phyloP scores from a whole-genome alignment of 768 basidiomycete genomes.

The Calocybe cyanea region DNA sequence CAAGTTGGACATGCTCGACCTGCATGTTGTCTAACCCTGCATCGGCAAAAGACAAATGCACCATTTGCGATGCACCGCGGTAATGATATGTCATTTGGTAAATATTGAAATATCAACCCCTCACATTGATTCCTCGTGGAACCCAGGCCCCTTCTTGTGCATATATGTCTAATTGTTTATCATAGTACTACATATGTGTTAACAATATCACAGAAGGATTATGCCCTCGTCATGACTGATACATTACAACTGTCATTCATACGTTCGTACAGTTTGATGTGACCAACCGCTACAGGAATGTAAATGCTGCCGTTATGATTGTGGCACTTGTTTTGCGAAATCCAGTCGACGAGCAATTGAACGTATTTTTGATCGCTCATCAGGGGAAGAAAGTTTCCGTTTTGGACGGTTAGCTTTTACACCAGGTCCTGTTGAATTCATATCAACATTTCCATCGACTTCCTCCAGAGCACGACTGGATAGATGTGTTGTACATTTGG shows the following conservation, averaged over 20 bases:
- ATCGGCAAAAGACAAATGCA: constrained; percentile 40
- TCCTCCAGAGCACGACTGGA: constrained; percentile 65
- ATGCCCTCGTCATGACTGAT: too few species aligned
- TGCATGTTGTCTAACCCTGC: constrained; percentile 52
- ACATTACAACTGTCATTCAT: too few species aligned
- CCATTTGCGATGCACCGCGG: constrained; percentile 39
- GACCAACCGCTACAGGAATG: background rate
- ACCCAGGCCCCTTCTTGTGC: too few species aligned
- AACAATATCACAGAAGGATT: too few species aligned
- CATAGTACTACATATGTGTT: too few species aligned
- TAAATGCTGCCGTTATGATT: constrained; percentile 18
- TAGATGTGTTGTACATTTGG: constrained; percentile 56
- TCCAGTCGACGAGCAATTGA: constrained; percentile 71
- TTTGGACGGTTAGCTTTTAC: constrained; percentile 59
- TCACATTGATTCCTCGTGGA: too few species aligned
- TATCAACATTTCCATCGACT: constrained; percentile 69
- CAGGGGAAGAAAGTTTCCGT: constrained; percentile 62
- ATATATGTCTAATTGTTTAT: too few species aligned
- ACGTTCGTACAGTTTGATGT: background rate
- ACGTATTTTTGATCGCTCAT: constrained; percentile 45
- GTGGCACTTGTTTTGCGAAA: constrained; percentile 51
- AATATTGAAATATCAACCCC: too few species aligned
- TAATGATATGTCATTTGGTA: constrained; percentile 11
- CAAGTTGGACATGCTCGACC: constrained; percentile 52
- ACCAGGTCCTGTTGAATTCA: constrained; percentile 43